Percentiles rank a stretch among this genome's conserved stretches.
phyloP scores from a whole-genome alignment of 495 filamentous ascomycete species.

The Penicillium macrosclerotiorum region DNA sequence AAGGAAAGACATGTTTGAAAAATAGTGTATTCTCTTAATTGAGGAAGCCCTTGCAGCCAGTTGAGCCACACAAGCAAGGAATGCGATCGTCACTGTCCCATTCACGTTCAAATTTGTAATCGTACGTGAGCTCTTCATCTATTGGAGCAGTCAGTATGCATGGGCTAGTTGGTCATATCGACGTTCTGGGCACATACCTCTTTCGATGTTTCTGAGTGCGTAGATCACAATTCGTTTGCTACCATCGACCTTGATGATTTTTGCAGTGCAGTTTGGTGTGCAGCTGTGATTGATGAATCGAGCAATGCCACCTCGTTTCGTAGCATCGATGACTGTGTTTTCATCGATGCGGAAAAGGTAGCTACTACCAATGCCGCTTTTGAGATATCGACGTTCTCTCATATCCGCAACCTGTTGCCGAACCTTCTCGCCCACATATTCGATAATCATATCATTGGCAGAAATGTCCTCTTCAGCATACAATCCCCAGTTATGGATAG shows the following conservation, averaged over 20 bases:
- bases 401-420: conserved; percentile 95
- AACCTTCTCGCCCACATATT: conserved; percentile 98
- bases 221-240: conserved; percentile 99
- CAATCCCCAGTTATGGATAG: conserved; percentile 98
- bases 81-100: conserved; percentile 93
- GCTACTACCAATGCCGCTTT: conserved; percentile 94
- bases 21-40: conserved; percentile 55
- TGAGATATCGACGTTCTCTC: conserved; percentile 85
- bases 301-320: conserved; percentile 96
- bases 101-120: conserved; percentile 99
- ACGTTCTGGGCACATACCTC: conserved; percentile 64
- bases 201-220: conserved; percentile 87
- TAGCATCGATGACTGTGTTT: conserved; percentile 95
- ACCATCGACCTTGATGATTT: conserved; percentile 99
- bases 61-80: conserved; percentile 92
- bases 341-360: conserved; percentile 99
- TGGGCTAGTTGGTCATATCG: neutral
- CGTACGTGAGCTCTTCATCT: conserved; percentile 99
- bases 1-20: neutral
- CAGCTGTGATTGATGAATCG: conserved; percentile 99
- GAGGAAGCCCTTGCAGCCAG: conserved; percentile 96
- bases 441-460: conserved; percentile 99
- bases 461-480: conserved; percentile 97
- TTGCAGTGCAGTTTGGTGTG: conserved; percentile 96
- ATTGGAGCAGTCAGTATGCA: conserved; percentile 42